These are phyloP conservation scores for Ormosia emarginata DNA, from an alignment of 306 rosid genomes.

Conservation along the genomic window DNA sequence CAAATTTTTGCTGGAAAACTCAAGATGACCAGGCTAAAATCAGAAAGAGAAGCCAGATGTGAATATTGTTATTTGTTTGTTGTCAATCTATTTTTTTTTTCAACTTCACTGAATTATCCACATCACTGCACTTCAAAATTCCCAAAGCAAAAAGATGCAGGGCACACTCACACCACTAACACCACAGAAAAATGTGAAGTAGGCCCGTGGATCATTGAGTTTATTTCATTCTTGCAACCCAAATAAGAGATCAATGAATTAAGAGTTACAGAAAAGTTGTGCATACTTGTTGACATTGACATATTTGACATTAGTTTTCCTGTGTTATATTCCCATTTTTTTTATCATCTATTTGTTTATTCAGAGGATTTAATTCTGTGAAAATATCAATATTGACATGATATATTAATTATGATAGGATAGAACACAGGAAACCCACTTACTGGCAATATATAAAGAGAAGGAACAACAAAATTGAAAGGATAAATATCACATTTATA, in stretches of 20 bases:
- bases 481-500: background rate
- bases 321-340: background rate
- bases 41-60: background rate
- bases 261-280: background rate
- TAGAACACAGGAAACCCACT: background rate
- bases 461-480: conserved; percentile 14
- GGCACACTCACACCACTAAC: background rate
- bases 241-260: background rate
- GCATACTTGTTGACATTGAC: background rate
- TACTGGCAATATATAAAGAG: background rate
- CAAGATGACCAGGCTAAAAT: background rate
- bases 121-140: background rate
- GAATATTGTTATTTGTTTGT: background rate
- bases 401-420: background rate
- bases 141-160: background rate
- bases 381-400: conserved; percentile 5
- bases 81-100: background rate
- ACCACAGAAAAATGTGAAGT: background rate
- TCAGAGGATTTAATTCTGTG: background rate
- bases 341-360: background rate
- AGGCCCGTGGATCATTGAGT: background rate
- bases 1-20: background rate
- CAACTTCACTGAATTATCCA: background rate
- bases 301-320: background rate
- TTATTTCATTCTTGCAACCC: background rate